Conservation (phyloP, 495 filamentous ascomycete genomes). For the Rostrohypoxylon terebratum region DNA sequence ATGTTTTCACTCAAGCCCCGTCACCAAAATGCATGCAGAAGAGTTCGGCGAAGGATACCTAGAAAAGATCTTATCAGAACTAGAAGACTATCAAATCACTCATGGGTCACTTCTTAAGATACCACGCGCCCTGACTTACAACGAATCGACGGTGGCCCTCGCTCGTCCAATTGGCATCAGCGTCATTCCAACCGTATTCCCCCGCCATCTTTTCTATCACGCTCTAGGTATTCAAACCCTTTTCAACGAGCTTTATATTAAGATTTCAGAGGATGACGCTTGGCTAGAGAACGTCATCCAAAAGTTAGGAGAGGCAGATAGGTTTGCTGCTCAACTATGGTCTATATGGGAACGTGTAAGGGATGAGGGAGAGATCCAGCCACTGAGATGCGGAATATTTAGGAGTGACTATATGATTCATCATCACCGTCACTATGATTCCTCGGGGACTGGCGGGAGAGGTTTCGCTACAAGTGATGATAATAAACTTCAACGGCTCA, state of each 20-base stretch:
- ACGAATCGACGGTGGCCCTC: constrained; percentile 27
- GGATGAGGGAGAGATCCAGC: constrained; percentile 77
- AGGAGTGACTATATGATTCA: constrained; percentile 85
- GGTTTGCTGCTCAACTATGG: constrained; percentile 77
- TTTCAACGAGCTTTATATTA: constrained; percentile 80
- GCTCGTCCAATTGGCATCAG: constrained; percentile 60
- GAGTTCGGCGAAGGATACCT: constrained; percentile 7
- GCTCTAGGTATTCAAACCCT: constrained; percentile 70
- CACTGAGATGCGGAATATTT: constrained; percentile 77
- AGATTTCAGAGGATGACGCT: constrained; percentile 72
- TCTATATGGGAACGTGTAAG: constrained; percentile 74
- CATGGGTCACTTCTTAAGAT: constrained; percentile 35
- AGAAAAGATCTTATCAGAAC: constrained; percentile 26
- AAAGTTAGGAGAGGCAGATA: constrained; percentile 72
- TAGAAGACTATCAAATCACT: constrained; percentile 38
- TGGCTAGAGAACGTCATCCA: constrained; percentile 74
- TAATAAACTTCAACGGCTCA: constrained; percentile 15
- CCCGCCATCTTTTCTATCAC: constrained; percentile 71
- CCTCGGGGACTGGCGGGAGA: constrained; percentile 43
- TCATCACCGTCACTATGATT: too few species aligned
- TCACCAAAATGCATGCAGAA: constrained; percentile 5
- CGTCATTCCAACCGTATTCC: constrained; percentile 78
- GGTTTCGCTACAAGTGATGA: not conserved
- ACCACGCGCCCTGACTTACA: constrained; percentile 17
- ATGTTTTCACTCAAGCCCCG: not conserved